phyloP scores from a whole-genome alignment of 2,329 filamentous ascomycete species.

The Immersiporthe knoxdaviesiana region DNA sequence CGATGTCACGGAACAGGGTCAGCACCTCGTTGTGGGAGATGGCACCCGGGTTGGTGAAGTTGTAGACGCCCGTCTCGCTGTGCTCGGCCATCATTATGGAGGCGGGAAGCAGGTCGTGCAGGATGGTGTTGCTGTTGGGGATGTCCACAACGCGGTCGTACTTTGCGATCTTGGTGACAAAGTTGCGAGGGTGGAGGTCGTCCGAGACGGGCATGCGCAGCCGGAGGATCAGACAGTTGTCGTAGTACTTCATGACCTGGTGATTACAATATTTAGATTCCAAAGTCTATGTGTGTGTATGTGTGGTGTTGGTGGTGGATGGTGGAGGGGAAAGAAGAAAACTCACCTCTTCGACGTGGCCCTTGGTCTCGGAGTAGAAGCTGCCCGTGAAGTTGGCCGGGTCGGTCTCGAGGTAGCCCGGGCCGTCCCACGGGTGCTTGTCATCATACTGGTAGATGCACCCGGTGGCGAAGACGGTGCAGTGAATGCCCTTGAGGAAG shows the following conservation, averaged over 20 bases:
- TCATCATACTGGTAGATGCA: conserved; percentile 70
- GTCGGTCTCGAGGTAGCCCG: conserved; percentile 65
- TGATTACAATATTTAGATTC: background rate
- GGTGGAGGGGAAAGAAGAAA: conserved; percentile 2
- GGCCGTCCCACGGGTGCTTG: conserved; percentile 61
- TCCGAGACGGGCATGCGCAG: conserved; percentile 72
- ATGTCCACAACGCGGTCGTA: conserved; percentile 70
- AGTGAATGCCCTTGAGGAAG: conserved; percentile 60
- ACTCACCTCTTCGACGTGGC: conserved; percentile 64
- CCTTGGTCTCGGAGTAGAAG: conserved; percentile 71
- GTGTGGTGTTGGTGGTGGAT: too few species aligned
- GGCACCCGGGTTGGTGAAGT: conserved; percentile 71
- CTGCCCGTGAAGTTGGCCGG: conserved; percentile 67
- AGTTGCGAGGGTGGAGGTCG: conserved; percentile 67
- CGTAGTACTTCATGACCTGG: conserved; percentile 64
- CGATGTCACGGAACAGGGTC: conserved; percentile 63
- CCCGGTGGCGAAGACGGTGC: conserved; percentile 68
- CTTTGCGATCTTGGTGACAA: conserved; percentile 69
- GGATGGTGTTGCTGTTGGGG: conserved; percentile 69
- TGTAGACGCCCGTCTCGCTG: conserved; percentile 66
- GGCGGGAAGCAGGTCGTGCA: conserved; percentile 65
- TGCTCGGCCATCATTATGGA: conserved; percentile 64
- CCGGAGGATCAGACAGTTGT: conserved; percentile 64
- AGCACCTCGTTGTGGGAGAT: conserved; percentile 75
- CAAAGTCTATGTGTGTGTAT: background rate